A percentile compares a stretch with the other conserved stretches of the same genome.
phyloP scores from a whole-genome alignment of 768 basidiomycete species.

The Basidioascus undulatus region DNA sequence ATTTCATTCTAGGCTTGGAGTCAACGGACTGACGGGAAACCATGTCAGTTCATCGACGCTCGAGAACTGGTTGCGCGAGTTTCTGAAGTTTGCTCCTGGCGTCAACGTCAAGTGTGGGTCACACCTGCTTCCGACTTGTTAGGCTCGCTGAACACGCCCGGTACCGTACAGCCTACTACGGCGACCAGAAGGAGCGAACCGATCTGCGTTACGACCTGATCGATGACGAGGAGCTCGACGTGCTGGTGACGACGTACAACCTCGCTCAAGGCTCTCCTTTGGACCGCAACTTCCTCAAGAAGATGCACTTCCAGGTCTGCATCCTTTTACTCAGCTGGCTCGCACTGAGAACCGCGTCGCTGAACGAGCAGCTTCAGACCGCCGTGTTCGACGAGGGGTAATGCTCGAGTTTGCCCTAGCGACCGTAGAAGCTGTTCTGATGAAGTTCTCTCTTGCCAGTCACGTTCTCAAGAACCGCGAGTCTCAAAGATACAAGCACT shows the following conservation, averaged over 20 bases:
- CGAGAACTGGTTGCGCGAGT: slow-evolving; percentile 97
- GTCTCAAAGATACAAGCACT: slow-evolving; percentile 78
- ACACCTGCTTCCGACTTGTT: no score
- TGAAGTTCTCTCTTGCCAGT: no score
- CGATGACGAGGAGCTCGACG: slow-evolving; percentile 51
- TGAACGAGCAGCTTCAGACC: slow-evolving; percentile 26
- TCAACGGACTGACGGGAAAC: not conserved
- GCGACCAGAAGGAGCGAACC: slow-evolving; percentile 62
- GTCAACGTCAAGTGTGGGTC: slow-evolving; percentile 67
- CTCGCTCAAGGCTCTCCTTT: slow-evolving; percentile 64
- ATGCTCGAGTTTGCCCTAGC: no score
- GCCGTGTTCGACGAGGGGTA: slow-evolving; percentile 94
- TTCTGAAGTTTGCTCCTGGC: slow-evolving; percentile 63
- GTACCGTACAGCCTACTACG: slow-evolving; percentile 93
- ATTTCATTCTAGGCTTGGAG: not conserved
- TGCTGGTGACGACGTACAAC: slow-evolving; percentile 88
- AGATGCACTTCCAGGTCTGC: slow-evolving; percentile 76
- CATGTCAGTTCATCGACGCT: slow-evolving; percentile 60
- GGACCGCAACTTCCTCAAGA: slow-evolving; percentile 81
- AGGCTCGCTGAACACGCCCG: no score
- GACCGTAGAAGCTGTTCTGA: no score
- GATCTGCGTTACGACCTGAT: slow-evolving; percentile 45
- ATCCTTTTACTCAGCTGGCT: not conserved
- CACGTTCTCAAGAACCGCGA: slow-evolving; percentile 96
- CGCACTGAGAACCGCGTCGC: not conserved